A percentile compares a stretch with the other conserved stretches of the same genome.
phyloP scores from a whole-genome alignment of 1,284 basidiomycete species.

The Ceratobasidium sp. region DNA sequence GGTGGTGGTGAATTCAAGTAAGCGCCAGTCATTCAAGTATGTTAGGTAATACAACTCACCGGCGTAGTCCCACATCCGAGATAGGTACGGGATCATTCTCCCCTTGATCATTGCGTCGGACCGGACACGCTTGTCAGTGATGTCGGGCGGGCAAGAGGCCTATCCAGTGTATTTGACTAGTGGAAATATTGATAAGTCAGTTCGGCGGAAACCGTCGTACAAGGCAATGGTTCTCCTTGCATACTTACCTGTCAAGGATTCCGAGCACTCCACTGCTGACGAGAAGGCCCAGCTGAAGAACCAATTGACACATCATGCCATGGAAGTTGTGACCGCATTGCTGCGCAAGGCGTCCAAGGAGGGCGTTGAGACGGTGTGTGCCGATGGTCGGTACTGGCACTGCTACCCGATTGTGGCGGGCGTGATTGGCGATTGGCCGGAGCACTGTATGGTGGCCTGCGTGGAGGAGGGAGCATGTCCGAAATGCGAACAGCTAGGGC shows the following conservation, averaged over 20 bases:
- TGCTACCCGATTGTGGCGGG: background rate
- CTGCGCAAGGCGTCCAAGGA: background rate
- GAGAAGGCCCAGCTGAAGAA: background rate
- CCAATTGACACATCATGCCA: slow-evolving; percentile 10
- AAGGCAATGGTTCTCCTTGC: slow-evolving; percentile 39
- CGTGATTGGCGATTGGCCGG: background rate
- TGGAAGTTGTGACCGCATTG: background rate
- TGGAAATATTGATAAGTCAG: slow-evolving; percentile 41
- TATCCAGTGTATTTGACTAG: slow-evolving; percentile 33
- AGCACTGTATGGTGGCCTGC: slow-evolving; percentile 4
- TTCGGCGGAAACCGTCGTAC: slow-evolving; percentile 21
- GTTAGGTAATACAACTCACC: background rate
- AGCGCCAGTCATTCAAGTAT: background rate
- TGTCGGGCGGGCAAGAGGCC: background rate
- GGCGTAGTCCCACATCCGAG: background rate
- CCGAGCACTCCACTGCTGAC: background rate
- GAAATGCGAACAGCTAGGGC: background rate
- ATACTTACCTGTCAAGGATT: slow-evolving; percentile 40
- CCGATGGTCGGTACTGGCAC: slow-evolving; percentile 10
- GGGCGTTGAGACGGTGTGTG: slow-evolving; percentile 10
- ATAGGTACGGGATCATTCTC: background rate
- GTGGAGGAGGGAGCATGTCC: background rate
- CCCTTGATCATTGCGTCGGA: slow-evolving; percentile 24
- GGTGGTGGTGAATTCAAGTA: slow-evolving; percentile 22
- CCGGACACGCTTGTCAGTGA: background rate